Evolutionary conservation across 2,329 filamentous ascomycete genomes (phyloP), one percentile per base, ranked within the genome.

Genomic region (Aspergillus unguis): DNA sequence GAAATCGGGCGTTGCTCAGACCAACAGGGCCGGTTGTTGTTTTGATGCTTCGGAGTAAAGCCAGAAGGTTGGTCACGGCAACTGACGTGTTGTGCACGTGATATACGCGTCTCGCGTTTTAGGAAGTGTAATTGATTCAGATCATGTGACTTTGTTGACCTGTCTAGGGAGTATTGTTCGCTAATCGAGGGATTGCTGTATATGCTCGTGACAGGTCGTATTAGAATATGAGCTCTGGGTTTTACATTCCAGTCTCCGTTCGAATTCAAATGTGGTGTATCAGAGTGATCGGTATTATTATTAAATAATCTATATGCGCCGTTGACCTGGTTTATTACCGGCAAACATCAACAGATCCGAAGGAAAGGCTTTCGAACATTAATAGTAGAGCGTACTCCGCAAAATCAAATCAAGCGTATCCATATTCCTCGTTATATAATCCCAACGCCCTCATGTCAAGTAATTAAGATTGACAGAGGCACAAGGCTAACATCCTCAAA

Each of bases 101-200:
- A 49, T 32, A 29, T 27, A 44, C 57, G 52, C 61, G 61, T 33
- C 17, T 42, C 58, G 61, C 61, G 61, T 63, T 62, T 62, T 58
- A 52, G 61, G 61, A 60, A 60, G 41, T 57, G 45, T 58, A 54
- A 63, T 60, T 57, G 46, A 44, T 37, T 51, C 26, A n/a, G 5
- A 3, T 43, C 40, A 43, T 27, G 43, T 41, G 35, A 10, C 26
- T 44, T 27, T 44, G 42, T 25, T 4, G 32, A 8, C 28, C 32
- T 8, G 23, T 32, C n/a, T 17, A 23, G 25, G 23, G 5, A 17
- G 9, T n/a, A 7, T 32, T 17, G 17, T 17, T 17, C 17, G 17
- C 17, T 17, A 17, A 17, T 17, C 17, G 17, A 17, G 17, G 17
- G 17, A 17, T 17, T 17, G 17, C 17, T 17, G 17, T 17, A 17